Conservation (phyloP, 2,329 filamentous ascomycete genomes). For the Knufia petricola region DNA sequence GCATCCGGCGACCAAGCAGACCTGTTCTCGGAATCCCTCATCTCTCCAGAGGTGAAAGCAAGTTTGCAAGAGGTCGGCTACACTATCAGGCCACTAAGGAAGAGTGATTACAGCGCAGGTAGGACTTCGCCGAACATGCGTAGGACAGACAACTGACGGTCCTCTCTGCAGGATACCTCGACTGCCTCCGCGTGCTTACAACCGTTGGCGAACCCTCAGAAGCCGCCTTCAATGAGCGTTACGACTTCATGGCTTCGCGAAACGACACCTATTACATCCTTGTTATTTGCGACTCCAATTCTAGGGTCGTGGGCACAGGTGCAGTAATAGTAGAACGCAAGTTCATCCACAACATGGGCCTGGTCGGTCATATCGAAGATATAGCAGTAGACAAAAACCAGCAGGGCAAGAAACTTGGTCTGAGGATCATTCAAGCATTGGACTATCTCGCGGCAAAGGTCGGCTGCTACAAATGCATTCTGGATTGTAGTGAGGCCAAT, state of each 20-base stretch:
- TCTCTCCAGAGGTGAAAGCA: slow-evolving; percentile 64
- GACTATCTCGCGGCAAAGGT: slow-evolving; percentile 79
- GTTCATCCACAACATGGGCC: slow-evolving; percentile 41
- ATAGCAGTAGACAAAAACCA: slow-evolving; percentile 92
- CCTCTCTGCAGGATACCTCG: slow-evolving; percentile 58
- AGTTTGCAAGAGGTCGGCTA: slow-evolving; percentile 67
- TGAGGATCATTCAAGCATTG: slow-evolving; percentile 86
- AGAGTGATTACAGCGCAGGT: slow-evolving; percentile 62
- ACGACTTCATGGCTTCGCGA: slow-evolving; percentile 66
- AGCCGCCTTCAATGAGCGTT: slow-evolving; percentile 66
- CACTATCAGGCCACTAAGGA: slow-evolving; percentile 67
- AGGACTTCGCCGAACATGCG: background rate
- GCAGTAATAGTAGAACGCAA: slow-evolving; percentile 88
- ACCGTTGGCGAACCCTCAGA: slow-evolving; percentile 80
- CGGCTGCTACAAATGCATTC: slow-evolving; percentile 93
- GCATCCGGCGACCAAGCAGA: slow-evolving; percentile 32
- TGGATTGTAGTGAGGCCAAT: slow-evolving; percentile 93
- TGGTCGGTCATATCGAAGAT: slow-evolving; percentile 94
- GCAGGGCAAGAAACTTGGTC: slow-evolving; percentile 91
- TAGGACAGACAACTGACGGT: background rate
- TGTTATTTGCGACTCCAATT: slow-evolving; percentile 65
- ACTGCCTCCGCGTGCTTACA: slow-evolving; percentile 82
- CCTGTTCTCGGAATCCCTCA: slow-evolving; percentile 68
- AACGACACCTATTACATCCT: slow-evolving; percentile 77
- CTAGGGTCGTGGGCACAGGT: slow-evolving; percentile 76